phyloP scores from a whole-genome alignment of 768 basidiomycete genomes.

The Podaxis sp. region DNA sequence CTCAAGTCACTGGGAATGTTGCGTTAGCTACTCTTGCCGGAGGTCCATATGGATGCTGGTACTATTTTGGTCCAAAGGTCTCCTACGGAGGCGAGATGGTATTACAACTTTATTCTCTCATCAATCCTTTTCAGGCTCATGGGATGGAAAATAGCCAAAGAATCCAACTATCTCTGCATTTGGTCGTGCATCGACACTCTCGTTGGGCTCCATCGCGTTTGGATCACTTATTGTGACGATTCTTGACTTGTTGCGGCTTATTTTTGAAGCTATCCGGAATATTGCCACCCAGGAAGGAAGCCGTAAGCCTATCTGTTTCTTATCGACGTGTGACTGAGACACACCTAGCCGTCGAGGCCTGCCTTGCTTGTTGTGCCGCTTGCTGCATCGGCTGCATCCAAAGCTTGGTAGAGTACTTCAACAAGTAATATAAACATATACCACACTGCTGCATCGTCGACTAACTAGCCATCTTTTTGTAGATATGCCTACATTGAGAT shows the following conservation, averaged over 20 bases:
- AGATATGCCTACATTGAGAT: constrained; percentile 87
- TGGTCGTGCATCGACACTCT: constrained; percentile 71
- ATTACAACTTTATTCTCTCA: constrained; percentile 17
- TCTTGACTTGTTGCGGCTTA: constrained; percentile 63
- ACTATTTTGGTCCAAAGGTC: constrained; percentile 78
- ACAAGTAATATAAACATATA: constrained; percentile 42
- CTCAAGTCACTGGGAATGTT: constrained; percentile 79
- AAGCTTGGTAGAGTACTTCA: constrained; percentile 74
- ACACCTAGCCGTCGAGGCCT: constrained; percentile 62
- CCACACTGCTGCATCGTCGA: background rate
- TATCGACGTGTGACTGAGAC: background rate
- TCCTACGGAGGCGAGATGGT: constrained; percentile 57
- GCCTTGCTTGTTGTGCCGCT: constrained; percentile 75
- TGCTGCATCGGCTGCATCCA: constrained; percentile 78
- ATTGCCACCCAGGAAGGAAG: constrained; percentile 64
- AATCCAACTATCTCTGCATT: constrained; percentile 72
- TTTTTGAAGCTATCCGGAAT: constrained; percentile 58
- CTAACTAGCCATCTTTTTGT: background rate
- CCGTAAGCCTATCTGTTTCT: constrained; percentile 43
- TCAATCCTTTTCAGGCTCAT: background rate
- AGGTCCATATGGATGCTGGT: constrained; percentile 77
- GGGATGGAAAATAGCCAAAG: constrained; percentile 47
- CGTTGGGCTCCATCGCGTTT: constrained; percentile 84
- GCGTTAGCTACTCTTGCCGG: constrained; percentile 79
- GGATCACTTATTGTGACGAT: constrained; percentile 83